Percentiles rank a stretch among this genome's conserved stretches.
phyloP scores from a whole-genome alignment of 108 stramenopile species.

The Pseudonitzschia delicatissima region DNA sequence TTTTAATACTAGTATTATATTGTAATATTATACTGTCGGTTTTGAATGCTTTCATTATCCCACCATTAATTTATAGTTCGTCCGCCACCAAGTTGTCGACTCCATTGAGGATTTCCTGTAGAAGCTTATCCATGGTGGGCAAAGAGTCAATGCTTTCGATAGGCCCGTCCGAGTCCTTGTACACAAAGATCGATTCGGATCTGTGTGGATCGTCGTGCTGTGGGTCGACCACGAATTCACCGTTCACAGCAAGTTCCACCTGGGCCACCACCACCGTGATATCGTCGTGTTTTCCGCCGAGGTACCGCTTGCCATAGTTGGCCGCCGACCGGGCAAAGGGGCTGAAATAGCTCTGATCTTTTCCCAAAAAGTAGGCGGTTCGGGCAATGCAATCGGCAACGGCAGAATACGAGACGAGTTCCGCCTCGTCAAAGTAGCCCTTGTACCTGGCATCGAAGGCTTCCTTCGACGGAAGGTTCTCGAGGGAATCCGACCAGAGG shows the following conservation, averaged over 20 bases:
- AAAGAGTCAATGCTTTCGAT: constrained; percentile 8
- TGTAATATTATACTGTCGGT: too few relatives aligned
- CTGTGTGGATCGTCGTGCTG: constrained; percentile 15
- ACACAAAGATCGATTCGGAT: constrained; percentile 19
- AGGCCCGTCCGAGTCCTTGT: constrained; percentile 18
- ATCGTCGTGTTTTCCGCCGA: constrained; percentile 36
- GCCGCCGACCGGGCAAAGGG: constrained; percentile 29
- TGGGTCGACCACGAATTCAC: too few relatives aligned
- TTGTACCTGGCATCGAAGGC: too few relatives aligned
- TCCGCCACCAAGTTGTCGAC: not conserved
- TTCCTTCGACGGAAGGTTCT: too few relatives aligned
- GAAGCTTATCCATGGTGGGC: constrained; percentile 14
- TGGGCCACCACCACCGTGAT: constrained; percentile 31
- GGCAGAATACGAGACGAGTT: not conserved
- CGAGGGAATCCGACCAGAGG: not conserved
- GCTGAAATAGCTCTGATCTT: constrained; percentile 15
- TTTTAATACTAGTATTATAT: too few relatives aligned
- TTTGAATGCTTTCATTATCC: too few relatives aligned
- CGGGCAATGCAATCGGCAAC: constrained; percentile 35
- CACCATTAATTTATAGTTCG: too few relatives aligned
- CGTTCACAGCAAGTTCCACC: not conserved
- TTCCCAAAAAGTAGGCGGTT: constrained; percentile 19
- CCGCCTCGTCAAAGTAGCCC: not conserved
- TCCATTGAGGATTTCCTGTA: too few relatives aligned
- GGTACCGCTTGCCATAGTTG: constrained; percentile 14